Evolutionary conservation across 768 basidiomycete genomes (phyloP).

Genomic region (Amanita brunnescens): DNA sequence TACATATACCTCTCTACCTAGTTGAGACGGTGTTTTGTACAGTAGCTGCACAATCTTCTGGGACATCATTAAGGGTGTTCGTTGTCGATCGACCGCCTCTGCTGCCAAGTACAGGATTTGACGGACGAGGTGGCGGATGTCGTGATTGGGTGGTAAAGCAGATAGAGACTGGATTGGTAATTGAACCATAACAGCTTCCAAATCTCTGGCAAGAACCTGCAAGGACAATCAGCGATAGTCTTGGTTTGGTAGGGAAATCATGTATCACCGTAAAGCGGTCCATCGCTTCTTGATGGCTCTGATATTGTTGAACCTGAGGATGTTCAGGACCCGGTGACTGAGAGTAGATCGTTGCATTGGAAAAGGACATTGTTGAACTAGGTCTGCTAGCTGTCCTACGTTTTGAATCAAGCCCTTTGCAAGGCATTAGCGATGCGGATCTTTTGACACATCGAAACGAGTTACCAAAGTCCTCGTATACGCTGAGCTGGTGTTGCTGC

Average conservation of each 20-base stretch:
- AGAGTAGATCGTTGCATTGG: slow-evolving; percentile 40
- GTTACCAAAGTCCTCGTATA: slow-evolving; percentile 93
- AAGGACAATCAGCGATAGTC: slow-evolving; percentile 5
- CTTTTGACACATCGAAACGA: background rate
- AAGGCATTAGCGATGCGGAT: slow-evolving; percentile 4
- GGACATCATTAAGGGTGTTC: slow-evolving; percentile 85
- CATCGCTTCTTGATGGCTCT: slow-evolving; percentile 77
- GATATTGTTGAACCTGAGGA: slow-evolving; percentile 28
- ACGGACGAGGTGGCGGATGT: slow-evolving; percentile 76
- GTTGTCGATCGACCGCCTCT: slow-evolving; percentile 69
- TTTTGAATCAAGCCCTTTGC: slow-evolving; percentile 39
- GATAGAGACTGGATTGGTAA: slow-evolving; percentile 65
- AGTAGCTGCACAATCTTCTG: slow-evolving; percentile 95
- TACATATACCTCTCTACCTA: slow-evolving; percentile 92
- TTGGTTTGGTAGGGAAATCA: background rate
- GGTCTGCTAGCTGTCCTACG: slow-evolving; percentile 56
- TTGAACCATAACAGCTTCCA: slow-evolving; percentile 75
- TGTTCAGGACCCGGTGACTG: slow-evolving; percentile 60
- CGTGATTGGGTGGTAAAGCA: slow-evolving; percentile 72
- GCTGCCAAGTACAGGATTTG: slow-evolving; percentile 79
- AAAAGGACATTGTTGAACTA: slow-evolving; percentile 61
- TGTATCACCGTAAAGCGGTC: slow-evolving; percentile 62
- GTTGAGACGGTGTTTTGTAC: slow-evolving; percentile 79
- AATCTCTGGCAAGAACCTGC: slow-evolving; percentile 43
- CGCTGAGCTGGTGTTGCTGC: slow-evolving; percentile 70